A percentile compares a stretch with the other conserved stretches of the same genome.
Evolutionary conservation across 345 rosid species (phyloP).

Genomic region (Triadica sebifera): DNA sequence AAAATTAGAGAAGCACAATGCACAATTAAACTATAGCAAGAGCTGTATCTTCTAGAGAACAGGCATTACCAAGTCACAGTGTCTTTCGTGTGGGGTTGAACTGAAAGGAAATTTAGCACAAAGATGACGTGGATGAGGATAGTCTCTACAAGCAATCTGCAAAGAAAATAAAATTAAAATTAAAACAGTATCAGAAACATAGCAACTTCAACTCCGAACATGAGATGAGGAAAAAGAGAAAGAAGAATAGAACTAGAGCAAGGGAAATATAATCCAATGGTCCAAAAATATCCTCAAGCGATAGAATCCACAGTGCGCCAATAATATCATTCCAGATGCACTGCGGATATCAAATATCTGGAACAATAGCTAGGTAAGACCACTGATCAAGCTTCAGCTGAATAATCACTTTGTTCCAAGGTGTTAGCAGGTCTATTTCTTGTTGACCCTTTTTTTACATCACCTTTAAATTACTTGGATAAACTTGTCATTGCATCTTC

Average conservation of each 20-base stretch:
- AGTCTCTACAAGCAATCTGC: slow-evolving; percentile 94
- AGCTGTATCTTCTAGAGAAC: background rate
- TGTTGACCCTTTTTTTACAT: no score
- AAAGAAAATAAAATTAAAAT: slow-evolving; percentile 15
- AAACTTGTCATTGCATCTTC: no score
- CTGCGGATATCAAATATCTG: no score
- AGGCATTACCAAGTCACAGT: slow-evolving; percentile 62
- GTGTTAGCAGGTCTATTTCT: no score
- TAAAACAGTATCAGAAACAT: slow-evolving; percentile 10
- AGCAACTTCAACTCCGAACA: background rate
- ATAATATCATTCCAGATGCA: no score
- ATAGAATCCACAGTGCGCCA: no score
- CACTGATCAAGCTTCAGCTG: no score
- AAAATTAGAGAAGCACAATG: slow-evolving; percentile 10
- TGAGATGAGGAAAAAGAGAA: background rate
- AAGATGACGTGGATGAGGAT: slow-evolving; percentile 76
- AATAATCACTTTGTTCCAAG: no score
- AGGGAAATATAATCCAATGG: background rate
- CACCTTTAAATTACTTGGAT: no score
- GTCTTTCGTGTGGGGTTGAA: slow-evolving; percentile 49
- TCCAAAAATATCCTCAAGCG: background rate
- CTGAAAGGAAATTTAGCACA: slow-evolving; percentile 64
- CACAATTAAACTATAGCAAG: background rate
- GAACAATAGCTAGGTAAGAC: no score
- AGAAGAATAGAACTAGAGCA: background rate